These are phyloP conservation scores for Ceratocystis eucalypticola DNA, from an alignment of 2,329 filamentous ascomycete genomes.

Conservation along the genomic window DNA sequence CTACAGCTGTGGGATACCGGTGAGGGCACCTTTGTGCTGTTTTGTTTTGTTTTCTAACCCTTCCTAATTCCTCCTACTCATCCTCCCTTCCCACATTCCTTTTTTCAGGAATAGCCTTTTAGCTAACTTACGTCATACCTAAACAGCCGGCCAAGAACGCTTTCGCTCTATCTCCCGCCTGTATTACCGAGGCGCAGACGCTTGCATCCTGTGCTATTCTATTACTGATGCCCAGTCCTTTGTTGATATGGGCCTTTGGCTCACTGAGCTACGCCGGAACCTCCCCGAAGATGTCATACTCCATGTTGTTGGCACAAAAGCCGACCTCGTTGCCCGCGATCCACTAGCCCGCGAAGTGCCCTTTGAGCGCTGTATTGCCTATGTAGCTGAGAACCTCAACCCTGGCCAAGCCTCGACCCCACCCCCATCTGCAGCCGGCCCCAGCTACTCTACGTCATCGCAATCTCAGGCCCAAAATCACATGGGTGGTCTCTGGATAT, in stretches of 20 bases:
- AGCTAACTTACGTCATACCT: neutral
- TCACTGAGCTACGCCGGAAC: constrained; percentile 70
- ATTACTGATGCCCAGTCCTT: constrained; percentile 80
- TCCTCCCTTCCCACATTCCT: constrained; percentile 16
- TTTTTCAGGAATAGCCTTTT: neutral
- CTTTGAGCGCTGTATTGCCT: constrained; percentile 90
- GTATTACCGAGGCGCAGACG: constrained; percentile 92
- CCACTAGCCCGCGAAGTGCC: constrained; percentile 68
- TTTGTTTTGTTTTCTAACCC: constrained; percentile 11
- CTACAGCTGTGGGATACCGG: constrained; percentile 93
- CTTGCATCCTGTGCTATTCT: constrained; percentile 86
- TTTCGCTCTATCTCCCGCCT: constrained; percentile 89
- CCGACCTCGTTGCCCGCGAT: constrained; percentile 77
- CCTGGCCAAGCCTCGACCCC: constrained; percentile 55
- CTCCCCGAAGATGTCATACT: constrained; percentile 66
- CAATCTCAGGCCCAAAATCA: constrained; percentile 22
- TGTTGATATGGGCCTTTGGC: constrained; percentile 83
- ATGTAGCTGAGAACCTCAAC: constrained; percentile 81
- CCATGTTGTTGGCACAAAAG: constrained; percentile 90
- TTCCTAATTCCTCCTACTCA: neutral
- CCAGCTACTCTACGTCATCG: constrained; percentile 23
- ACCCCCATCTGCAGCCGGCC: constrained; percentile 44
- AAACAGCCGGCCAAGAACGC: constrained; percentile 69
- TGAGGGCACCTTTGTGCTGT: constrained; percentile 24
- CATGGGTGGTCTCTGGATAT: constrained; percentile 16